Base-by-base conservation (phyloP, 192 early-diverging fungal species). In the Coemansia sp. region DNA sequence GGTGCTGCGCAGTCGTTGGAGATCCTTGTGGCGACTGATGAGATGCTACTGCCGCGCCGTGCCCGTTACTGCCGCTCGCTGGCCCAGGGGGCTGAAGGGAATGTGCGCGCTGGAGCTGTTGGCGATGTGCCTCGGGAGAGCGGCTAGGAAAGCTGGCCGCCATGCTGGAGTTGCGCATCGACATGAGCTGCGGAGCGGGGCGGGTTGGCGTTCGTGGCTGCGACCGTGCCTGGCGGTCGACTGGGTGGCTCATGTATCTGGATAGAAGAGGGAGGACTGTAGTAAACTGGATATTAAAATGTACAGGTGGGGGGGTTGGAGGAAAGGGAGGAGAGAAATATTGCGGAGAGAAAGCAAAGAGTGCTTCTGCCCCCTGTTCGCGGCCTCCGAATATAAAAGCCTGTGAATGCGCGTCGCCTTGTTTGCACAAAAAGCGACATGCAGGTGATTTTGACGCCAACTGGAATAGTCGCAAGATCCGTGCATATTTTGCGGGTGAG, bases 31-130 rank as follows among this genome's bases (percentile, higher is more conserved):
- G 52, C 12, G 52, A 55, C 28, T 16, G 52, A 55, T 55, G 28
- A 16, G 25, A 5, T 31, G 25, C 52, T 55, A 55, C 52, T 55
- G 52, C 16, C 26, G 12, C 18, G 43, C 43, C 43, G 9, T 45
- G 43, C 20, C 6, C 43, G 20, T 21, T 35, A 43, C 21, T 61
- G 60, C 38, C 16, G 20, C 18, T 56, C 37, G 1, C 14, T 28
- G 47, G 47, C 13, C 28, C 41, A 23, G 66, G 66, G n/a, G 67
- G 57, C 65, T 75, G 72, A 14, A 72, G 47, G 42, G 77, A 80
- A 65, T 75, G 72, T 5, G 77, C 63, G 58, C 77, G 72, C 39
- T 72, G 72, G 12, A 80, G 69, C 61, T 64, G 57, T n/a, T 66
- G 69, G 10, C 48, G 62, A 26, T 75, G 73, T 20, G 69, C 59